These are phyloP conservation scores for Chimonanthus praecox DNA, from an alignment of 164 flowering plant genomes.

Conservation along the genomic window DNA sequence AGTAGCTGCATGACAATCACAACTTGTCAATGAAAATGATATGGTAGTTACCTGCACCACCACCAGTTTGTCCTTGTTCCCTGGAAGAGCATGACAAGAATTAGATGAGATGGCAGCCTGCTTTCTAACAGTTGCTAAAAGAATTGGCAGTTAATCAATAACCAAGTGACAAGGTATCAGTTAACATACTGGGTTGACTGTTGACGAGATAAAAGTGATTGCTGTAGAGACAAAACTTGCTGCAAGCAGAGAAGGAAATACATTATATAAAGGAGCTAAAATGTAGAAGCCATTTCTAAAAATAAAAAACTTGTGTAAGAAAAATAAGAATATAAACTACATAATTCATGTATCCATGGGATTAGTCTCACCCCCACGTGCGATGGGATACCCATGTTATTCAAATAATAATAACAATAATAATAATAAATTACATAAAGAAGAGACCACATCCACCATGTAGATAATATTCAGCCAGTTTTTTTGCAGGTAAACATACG, in stretches of 20 bases:
- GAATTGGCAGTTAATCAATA: neutral
- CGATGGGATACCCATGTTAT: too few relatives aligned
- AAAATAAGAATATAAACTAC: too few relatives aligned
- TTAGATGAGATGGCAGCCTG: neutral
- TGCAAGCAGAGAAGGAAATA: constrained; percentile 21
- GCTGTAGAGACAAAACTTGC: constrained; percentile 56
- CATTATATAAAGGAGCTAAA: neutral
- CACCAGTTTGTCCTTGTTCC: constrained; percentile 47
- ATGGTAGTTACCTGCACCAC: constrained; percentile 31
- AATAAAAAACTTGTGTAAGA: too few relatives aligned
- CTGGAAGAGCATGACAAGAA: constrained; percentile 25
- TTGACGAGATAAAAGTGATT: constrained; percentile 42
- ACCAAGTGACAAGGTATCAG: neutral
- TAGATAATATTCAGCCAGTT: too few relatives aligned
- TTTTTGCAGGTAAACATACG: too few relatives aligned
- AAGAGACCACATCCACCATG: neutral
- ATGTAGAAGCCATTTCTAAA: too few relatives aligned
- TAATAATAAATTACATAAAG: neutral
- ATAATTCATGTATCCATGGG: too few relatives aligned
- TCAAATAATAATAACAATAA: too few relatives aligned
- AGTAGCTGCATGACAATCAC: neutral
- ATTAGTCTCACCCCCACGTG: too few relatives aligned
- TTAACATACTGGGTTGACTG: constrained; percentile 42
- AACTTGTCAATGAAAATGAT: neutral
- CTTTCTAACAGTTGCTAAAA: neutral